Conservation (phyloP, 345 rosid species). For the Erysimum cheiranthoides region DNA sequence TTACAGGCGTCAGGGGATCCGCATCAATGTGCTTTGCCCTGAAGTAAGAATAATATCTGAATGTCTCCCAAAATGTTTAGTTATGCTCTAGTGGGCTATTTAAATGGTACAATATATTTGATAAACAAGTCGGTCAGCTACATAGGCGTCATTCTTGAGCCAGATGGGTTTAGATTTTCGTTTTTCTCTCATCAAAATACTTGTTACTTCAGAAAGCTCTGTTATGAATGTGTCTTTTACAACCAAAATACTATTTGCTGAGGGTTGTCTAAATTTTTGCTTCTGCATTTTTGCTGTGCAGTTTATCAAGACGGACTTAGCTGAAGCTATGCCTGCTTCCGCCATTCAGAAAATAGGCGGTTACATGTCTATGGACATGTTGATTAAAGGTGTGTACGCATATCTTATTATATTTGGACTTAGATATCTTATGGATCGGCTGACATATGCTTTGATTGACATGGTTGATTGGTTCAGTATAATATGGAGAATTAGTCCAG, state of each 20-base stretch:
- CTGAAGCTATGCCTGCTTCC: slow-evolving; percentile 29
- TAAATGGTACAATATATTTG: slow-evolving; percentile 10
- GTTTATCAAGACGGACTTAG: slow-evolving; percentile 84
- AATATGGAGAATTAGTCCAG: neutral
- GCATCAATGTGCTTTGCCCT: slow-evolving; percentile 97
- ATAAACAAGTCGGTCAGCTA: neutral
- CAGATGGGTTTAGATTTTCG: neutral
- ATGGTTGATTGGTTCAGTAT: slow-evolving; percentile 13
- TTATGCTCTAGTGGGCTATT: neutral
- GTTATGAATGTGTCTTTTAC: slow-evolving; percentile 16
- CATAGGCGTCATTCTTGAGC: neutral
- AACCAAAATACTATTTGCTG: neutral
- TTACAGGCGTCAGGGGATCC: slow-evolving; percentile 70
- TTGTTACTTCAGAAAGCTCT: slow-evolving; percentile 4
- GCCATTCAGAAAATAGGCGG: slow-evolving; percentile 65
- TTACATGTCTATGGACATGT: slow-evolving; percentile 74
- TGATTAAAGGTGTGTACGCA: slow-evolving; percentile 67
- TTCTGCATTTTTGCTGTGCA: slow-evolving; percentile 49
- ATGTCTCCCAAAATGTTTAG: slow-evolving; percentile 7
- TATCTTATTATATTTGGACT: slow-evolving; percentile 6
- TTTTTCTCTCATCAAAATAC: neutral
- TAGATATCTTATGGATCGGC: neutral
- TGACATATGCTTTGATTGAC: neutral
- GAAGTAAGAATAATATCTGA: slow-evolving; percentile 60
- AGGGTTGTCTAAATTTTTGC: slow-evolving; percentile 10